Evolutionary conservation across 1,284 basidiomycete species (phyloP).

Genomic region (Austroboletus novae-zelandiae): DNA sequence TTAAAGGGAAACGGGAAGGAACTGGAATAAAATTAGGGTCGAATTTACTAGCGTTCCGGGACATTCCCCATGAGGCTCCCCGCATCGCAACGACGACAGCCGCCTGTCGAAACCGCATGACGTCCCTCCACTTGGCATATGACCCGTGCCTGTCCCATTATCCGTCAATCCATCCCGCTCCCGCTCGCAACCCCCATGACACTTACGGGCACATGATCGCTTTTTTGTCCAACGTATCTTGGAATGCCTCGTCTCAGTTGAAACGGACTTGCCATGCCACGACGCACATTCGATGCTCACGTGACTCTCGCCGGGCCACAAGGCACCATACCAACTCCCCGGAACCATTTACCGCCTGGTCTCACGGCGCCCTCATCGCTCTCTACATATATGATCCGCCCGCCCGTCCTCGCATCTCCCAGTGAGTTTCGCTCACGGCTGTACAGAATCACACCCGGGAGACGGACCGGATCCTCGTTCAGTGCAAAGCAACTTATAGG

Average conservation of each 20-base stretch:
- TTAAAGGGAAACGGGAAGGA: constrained; percentile 7
- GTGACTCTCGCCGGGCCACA: not conserved
- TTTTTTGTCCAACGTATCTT: not conserved
- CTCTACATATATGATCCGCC: not conserved
- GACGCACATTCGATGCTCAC: not conserved
- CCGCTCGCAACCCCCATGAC: not conserved
- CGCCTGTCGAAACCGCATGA: not conserved
- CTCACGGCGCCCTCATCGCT: not conserved
- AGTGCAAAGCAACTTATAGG: not conserved
- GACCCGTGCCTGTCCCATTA: not conserved
- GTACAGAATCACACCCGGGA: not conserved
- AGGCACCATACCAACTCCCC: not conserved
- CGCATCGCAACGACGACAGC: not conserved
- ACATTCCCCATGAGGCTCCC: not conserved
- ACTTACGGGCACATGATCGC: not conserved
- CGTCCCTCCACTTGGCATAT: not conserved
- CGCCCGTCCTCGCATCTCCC: too few relatives aligned
- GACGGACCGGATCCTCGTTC: not conserved
- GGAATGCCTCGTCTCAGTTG: not conserved
- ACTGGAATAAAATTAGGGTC: not conserved
- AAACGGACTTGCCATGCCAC: not conserved
- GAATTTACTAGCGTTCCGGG: not conserved
- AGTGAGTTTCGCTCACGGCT: not conserved
- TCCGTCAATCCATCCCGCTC: not conserved
- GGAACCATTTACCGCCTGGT: not conserved